Conservation (phyloP, 805 yeast genomes). For the Kluyveromyces siamensis region DNA sequence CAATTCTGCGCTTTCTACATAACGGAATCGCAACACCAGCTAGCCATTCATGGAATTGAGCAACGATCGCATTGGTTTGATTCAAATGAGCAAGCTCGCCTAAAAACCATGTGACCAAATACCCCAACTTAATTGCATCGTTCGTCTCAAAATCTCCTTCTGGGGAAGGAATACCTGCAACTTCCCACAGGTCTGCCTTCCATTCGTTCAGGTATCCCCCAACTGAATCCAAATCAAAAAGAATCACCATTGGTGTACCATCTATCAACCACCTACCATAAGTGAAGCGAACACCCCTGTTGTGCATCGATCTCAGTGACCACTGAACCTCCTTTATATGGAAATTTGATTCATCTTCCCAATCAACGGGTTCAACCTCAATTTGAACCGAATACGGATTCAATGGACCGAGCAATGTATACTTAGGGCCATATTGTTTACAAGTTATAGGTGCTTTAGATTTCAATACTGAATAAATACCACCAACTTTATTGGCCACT, state of each 20-base stretch:
- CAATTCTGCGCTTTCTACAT: slow-evolving; percentile 84
- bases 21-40: slow-evolving; percentile 94
- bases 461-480: slow-evolving; percentile 92
- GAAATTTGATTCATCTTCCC: slow-evolving; percentile 36
- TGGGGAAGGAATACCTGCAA: slow-evolving; percentile 91
- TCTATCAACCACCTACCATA: slow-evolving; percentile 97
- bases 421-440: slow-evolving; percentile 82
- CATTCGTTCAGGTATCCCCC: slow-evolving; percentile 68
- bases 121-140: slow-evolving; percentile 88
- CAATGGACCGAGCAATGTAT: slow-evolving; percentile 80
- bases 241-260: slow-evolving; percentile 89
- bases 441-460: slow-evolving; percentile 96
- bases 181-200: slow-evolving; percentile 88
- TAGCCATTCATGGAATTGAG: slow-evolving; percentile 97
- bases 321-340: slow-evolving; percentile 37
- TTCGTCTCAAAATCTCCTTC: slow-evolving; percentile 80
- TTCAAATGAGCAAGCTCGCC: slow-evolving; percentile 89
- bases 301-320: slow-evolving; percentile 68
- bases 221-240: slow-evolving; percentile 81
- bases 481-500: slow-evolving; percentile 96
- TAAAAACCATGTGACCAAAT: slow-evolving; percentile 91
- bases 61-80: slow-evolving; percentile 77
- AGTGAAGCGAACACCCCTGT: slow-evolving; percentile 71
- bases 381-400: slow-evolving; percentile 64
- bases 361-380: slow-evolving; percentile 70